Evolutionary conservation across 2,329 filamentous ascomycete genomes (phyloP), one percentile per base, ranked within the genome.

Genomic region (Diaporthe sp.): DNA sequence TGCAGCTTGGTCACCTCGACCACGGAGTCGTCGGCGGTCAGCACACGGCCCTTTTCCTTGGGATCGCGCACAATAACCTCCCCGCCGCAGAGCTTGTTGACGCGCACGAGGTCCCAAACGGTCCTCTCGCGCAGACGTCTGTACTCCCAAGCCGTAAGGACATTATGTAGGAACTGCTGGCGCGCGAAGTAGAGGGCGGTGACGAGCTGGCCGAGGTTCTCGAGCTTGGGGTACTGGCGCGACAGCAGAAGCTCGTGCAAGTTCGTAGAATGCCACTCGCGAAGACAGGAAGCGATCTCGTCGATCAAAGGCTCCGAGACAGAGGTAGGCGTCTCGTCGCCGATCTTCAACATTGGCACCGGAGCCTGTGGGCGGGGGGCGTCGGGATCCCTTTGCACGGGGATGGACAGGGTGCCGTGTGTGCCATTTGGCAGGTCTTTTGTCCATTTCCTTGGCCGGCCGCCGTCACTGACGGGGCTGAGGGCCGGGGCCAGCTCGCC

Each of bases 191-290:
- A 96, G 77, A 99, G 88, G n/a, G 92, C 92, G 68, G 92, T 91
- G 60, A 98, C 94, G 72, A 98, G 89, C 74, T 90, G 90, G 1
- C 95, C 94, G 82, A 98, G 92, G 77, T 93, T 92, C 80, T 98
- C 95, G 73, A 99, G 87, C 73, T 93, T 90, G 68, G 90, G 87
- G 84, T 99, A 99, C 82, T 96, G 92, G 76, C 95, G 91, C 28
- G 92, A 92, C 12, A 99, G 90, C 1, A 99, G 89, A 34, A 98
- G 88, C 82, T 98, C 95, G 85, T 99, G 97, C 22, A 99, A 89
- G 82, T 98, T 97, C 25, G 96, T 98, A 28, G 97, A 98, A 85
- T 99, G 96, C 97, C 97, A 99, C 89, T 99, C 97, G 79, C 97
- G 92, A 78, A 99, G 86, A 83, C 97, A 99, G 4, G 96, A 98